A percentile compares a stretch with the other conserved stretches of the same genome.
Conservation (phyloP, 345 rosid genomes). For the Microthlaspi erraticum region DNA sequence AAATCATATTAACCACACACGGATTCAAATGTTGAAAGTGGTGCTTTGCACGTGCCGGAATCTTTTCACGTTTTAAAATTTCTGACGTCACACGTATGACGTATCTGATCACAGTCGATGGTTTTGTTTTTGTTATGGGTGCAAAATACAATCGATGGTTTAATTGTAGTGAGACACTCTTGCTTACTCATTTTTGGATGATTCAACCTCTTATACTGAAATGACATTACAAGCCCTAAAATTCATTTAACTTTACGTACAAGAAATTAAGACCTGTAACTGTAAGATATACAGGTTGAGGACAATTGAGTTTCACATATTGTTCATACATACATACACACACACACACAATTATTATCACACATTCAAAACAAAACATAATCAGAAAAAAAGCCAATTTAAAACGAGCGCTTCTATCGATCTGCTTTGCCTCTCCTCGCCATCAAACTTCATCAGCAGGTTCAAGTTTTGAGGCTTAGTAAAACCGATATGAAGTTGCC, state of each 20-base stretch:
- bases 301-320: not conserved
- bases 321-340: not conserved
- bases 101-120: too few species aligned
- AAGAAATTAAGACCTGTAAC: constrained; percentile 25
- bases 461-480: constrained; percentile 6
- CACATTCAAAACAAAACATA: constrained; percentile 6
- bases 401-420: not conserved
- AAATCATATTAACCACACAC: too few species aligned
- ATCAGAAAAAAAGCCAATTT: not conserved
- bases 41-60: too few species aligned
- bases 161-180: not conserved
- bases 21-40: too few species aligned
- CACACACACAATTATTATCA: not conserved
- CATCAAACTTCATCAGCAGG: not conserved
- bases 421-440: constrained; percentile 10
- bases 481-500: constrained; percentile 10
- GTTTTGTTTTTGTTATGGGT: too few species aligned
- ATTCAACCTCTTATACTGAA: not conserved
- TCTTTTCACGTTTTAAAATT: too few species aligned
- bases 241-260: not conserved
- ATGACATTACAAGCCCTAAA: not conserved
- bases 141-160: too few species aligned
- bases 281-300: constrained; percentile 11
- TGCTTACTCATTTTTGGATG: not conserved
- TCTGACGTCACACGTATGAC: too few species aligned